Evolutionary conservation across 75 land plant species (phyloP).

Genomic region (Isoetes taiwanensis): DNA sequence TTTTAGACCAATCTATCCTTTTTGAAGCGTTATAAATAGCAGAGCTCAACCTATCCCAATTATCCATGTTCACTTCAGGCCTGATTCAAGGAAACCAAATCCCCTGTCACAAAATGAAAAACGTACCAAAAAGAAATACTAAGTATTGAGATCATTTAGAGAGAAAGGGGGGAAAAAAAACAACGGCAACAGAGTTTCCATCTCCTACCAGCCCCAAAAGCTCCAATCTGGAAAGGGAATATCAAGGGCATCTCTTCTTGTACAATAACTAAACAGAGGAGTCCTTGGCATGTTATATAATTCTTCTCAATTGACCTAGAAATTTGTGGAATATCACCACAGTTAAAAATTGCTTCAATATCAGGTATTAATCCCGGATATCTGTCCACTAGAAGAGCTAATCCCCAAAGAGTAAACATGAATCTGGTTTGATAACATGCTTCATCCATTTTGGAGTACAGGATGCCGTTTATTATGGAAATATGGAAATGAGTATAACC

Average conservation of each 20-base stretch:
- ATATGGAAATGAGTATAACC: background rate
- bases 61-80: slow-evolving; percentile 54
- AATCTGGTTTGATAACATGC: background rate
- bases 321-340: background rate
- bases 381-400: background rate
- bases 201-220: background rate
- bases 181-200: background rate
- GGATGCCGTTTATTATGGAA: background rate
- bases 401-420: background rate
- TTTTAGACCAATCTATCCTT: slow-evolving; percentile 33
- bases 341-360: background rate
- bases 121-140: background rate
- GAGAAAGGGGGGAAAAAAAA: slow-evolving; percentile 1
- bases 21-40: slow-evolving; percentile 31
- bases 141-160: background rate
- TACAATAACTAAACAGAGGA: background rate
- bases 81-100: slow-evolving; percentile 13
- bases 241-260: background rate
- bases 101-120: background rate
- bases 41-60: slow-evolving; percentile 34
- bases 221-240: background rate
- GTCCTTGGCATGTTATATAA: background rate
- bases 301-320: background rate
- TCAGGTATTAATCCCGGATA: background rate
- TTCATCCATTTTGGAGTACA: background rate